phyloP scores from a whole-genome alignment of 2,329 filamentous ascomycete species.

The Metarhizium album region DNA sequence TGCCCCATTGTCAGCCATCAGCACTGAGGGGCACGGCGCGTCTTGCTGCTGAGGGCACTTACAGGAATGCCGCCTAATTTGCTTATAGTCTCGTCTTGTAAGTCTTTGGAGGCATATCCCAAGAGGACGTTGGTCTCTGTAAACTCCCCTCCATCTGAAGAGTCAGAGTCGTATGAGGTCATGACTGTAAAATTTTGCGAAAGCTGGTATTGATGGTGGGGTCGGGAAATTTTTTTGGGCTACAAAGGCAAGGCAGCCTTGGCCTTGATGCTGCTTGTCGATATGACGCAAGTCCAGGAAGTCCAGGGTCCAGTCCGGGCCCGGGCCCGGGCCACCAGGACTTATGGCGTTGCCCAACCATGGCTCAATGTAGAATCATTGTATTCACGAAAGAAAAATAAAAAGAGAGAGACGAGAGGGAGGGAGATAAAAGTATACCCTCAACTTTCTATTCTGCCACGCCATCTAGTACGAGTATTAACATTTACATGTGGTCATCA shows the following conservation, averaged over 20 bases:
- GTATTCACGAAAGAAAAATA: too few relatives aligned
- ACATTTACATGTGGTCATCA: slow-evolving; percentile 38
- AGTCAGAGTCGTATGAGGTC: slow-evolving; percentile 80
- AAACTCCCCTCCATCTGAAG: slow-evolving; percentile 57
- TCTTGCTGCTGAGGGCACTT: slow-evolving; percentile 24
- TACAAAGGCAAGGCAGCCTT: too few relatives aligned
- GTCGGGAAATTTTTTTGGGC: slow-evolving; percentile 28
- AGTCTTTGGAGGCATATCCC: slow-evolving; percentile 75
- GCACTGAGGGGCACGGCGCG: background rate
- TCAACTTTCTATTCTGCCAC: slow-evolving; percentile 16
- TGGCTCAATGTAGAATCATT: too few relatives aligned
- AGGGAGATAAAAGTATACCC: too few relatives aligned
- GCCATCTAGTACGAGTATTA: slow-evolving; percentile 13
- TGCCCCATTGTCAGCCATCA: background rate
- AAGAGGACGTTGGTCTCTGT: slow-evolving; percentile 81
- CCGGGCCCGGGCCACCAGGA: too few relatives aligned
- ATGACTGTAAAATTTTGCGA: slow-evolving; percentile 29
- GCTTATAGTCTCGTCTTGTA: slow-evolving; percentile 72
- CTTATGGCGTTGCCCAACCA: too few relatives aligned
- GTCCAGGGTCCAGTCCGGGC: too few relatives aligned
- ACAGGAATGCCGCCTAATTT: slow-evolving; percentile 82
- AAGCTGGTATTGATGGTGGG: slow-evolving; percentile 19
- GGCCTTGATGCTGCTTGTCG: too few relatives aligned
- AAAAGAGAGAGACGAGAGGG: too few relatives aligned
- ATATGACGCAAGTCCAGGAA: too few relatives aligned